phyloP scores from a whole-genome alignment of 345 rosid species.

The Erysimum cheiranthoides region DNA sequence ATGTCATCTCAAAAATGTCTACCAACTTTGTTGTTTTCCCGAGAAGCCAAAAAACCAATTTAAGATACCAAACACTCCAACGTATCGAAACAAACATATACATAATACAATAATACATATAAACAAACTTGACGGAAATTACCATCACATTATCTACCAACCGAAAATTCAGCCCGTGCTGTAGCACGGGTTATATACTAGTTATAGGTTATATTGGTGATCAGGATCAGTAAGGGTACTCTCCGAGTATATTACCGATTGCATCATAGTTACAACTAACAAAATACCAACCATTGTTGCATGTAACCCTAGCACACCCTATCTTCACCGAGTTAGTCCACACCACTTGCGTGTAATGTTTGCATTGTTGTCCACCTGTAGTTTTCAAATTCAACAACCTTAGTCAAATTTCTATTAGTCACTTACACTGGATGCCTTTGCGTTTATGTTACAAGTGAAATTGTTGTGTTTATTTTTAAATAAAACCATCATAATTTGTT shows the following conservation, averaged over 20 bases:
- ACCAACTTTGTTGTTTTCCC: no score
- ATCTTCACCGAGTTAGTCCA: conserved; percentile 59
- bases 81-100: no score
- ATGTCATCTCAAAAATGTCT: no score
- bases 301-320: conserved; percentile 70
- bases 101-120: no score
- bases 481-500: not conserved
- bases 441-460: not conserved
- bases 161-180: no score
- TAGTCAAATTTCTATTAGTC: not conserved
- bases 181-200: no score
- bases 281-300: conserved; percentile 57
- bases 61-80: no score
- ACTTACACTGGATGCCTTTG: not conserved
- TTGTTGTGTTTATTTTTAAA: not conserved
- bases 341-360: conserved; percentile 76
- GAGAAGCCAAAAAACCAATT: no score
- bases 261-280: conserved; percentile 61
- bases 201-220: not conserved
- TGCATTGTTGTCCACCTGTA: conserved; percentile 46
- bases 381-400: not conserved
- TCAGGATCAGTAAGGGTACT: conserved; percentile 37
- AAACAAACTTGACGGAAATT: no score
- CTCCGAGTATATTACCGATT: conserved; percentile 50
- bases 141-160: no score